Conservation (phyloP, 306 rosid genomes). For the Malus fusca region DNA sequence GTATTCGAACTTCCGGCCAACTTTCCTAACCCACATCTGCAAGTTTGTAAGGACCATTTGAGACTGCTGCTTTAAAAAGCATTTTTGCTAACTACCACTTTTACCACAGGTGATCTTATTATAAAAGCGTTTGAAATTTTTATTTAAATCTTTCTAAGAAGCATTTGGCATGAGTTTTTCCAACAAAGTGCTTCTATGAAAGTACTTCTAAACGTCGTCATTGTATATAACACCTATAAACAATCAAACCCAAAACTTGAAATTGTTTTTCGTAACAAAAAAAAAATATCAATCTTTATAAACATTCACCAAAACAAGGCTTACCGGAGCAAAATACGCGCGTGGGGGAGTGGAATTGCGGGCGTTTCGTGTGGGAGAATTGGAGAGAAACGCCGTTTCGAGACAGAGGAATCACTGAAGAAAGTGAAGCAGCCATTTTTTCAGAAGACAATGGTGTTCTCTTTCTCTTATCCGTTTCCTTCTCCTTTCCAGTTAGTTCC, state of each 20-base stretch:
- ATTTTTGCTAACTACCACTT: no score
- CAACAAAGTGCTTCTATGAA: background rate
- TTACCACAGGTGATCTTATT: no score
- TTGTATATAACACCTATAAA: background rate
- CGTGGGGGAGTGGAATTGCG: slow-evolving; percentile 9
- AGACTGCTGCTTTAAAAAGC: no score
- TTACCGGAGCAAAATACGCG: slow-evolving; percentile 52
- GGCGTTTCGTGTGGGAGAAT: slow-evolving; percentile 31
- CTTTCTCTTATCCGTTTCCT: background rate
- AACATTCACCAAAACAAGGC: background rate
- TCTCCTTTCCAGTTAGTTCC: background rate
- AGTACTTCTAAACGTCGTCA: background rate
- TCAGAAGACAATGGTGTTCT: background rate
- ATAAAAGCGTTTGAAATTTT: no score
- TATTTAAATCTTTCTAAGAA: background rate
- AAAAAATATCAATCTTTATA: background rate
- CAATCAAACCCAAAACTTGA: background rate
- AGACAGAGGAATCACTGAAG: slow-evolving; percentile 55
- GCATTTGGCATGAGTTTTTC: background rate
- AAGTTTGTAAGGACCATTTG: no score
- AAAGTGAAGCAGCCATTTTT: slow-evolving; percentile 61
- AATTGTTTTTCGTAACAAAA: background rate
- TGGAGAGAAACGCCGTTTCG: slow-evolving; percentile 29
- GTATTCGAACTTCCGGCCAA: no score
- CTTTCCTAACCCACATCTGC: no score